A percentile compares a stretch with the other conserved stretches of the same genome.
phyloP scores from a whole-genome alignment of 1,139 yeast genomes.

The Taphrina populina region DNA sequence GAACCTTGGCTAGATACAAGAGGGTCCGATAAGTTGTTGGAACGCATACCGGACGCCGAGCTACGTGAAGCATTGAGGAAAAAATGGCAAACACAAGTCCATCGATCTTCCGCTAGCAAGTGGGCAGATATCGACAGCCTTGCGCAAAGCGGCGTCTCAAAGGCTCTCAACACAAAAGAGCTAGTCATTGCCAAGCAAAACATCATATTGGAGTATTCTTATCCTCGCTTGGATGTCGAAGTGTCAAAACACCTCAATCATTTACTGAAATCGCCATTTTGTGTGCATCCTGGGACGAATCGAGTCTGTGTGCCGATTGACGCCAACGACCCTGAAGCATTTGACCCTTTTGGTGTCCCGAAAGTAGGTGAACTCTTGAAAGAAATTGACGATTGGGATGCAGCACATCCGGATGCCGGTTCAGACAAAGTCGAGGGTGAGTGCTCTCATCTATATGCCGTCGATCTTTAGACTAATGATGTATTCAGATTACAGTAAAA shows the following conservation, averaged over 20 bases:
- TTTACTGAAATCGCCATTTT: constrained; percentile 94
- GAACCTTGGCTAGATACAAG: constrained; percentile 71
- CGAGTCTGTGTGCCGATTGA: constrained; percentile 94
- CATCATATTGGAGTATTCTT: constrained; percentile 71
- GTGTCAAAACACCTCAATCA: constrained; percentile 89
- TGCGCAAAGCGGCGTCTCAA: constrained; percentile 52
- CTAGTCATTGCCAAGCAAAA: constrained; percentile 78
- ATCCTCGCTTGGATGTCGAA: constrained; percentile 89
- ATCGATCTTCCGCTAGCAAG: constrained; percentile 56
- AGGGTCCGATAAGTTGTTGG: constrained; percentile 57
- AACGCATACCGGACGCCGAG: constrained; percentile 57
- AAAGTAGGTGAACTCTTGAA: constrained; percentile 61
- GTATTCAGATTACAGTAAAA: constrained; percentile 58
- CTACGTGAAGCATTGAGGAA: constrained; percentile 57
- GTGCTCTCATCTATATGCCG: too few relatives aligned
- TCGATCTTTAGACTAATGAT: too few relatives aligned
- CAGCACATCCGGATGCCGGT: constrained; percentile 49
- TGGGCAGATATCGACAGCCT: constrained; percentile 79
- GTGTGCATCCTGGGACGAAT: constrained; percentile 97
- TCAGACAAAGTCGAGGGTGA: constrained; percentile 41
- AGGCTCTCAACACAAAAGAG: constrained; percentile 44
- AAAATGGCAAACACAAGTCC: constrained; percentile 56
- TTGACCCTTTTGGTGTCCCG: constrained; percentile 81
- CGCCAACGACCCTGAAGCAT: constrained; percentile 55
- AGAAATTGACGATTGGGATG: constrained; percentile 53